Conservation (phyloP, 1,284 basidiomycete genomes). For the Filobasidium uniguttulatum region DNA sequence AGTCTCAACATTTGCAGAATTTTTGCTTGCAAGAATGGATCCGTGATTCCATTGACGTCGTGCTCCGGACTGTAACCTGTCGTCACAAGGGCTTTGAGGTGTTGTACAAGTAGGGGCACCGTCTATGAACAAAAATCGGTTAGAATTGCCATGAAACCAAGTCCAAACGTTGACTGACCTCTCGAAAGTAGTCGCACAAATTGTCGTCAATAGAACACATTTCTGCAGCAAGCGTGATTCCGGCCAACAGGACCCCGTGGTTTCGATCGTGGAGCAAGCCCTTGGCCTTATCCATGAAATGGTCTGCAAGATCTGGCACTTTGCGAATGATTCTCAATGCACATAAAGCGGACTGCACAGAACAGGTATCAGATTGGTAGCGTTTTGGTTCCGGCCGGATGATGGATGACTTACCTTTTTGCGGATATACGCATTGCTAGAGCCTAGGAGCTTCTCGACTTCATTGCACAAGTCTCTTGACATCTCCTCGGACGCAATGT, state of each 20-base stretch:
- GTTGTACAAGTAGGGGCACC: conserved; percentile 83
- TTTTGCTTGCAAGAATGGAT: conserved; percentile 97
- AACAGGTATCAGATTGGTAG: conserved; percentile 1
- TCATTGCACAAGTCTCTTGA: conserved; percentile 91
- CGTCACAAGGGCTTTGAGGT: conserved; percentile 87
- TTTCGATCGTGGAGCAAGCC: conserved; percentile 88
- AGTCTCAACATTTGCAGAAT: conserved; percentile 83
- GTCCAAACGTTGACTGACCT: conserved; percentile 42
- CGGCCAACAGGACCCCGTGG: conserved; percentile 86
- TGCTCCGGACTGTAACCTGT: conserved; percentile 98
- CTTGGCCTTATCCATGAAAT: conserved; percentile 79
- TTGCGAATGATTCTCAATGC: conserved; percentile 93
- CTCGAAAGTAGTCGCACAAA: conserved; percentile 73
- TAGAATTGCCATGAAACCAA: background rate
- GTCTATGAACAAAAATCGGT: conserved; percentile 43
- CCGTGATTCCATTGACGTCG: conserved; percentile 97
- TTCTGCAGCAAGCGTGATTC: conserved; percentile 87
- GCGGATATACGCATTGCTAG: conserved; percentile 95
- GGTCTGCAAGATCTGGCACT: conserved; percentile 90
- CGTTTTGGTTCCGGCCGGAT: background rate
- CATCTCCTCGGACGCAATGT: conserved; percentile 98
- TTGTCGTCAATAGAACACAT: conserved; percentile 72
- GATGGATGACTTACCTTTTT: conserved; percentile 59
- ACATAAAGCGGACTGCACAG: conserved; percentile 72
- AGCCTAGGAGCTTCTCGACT: conserved; percentile 92